Conservation (phyloP, 2,329 filamentous ascomycete genomes). For the Escovopsis sp. region DNA sequence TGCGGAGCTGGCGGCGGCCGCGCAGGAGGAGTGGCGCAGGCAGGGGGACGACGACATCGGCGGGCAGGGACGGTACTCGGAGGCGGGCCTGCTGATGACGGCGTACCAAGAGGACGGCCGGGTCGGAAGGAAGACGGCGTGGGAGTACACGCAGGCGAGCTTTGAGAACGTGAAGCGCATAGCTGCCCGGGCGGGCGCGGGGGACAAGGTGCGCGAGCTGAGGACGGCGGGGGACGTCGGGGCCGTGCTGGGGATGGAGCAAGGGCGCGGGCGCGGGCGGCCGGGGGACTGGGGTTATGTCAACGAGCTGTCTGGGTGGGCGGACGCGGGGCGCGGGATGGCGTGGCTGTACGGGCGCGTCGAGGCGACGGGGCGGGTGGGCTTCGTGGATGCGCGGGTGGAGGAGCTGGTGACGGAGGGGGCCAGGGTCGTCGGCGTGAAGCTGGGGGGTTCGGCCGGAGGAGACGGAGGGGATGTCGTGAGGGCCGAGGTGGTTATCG, state of each 20-base stretch:
- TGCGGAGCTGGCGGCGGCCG: slow-evolving; percentile 54
- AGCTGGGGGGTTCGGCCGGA: slow-evolving; percentile 6
- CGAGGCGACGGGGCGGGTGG: slow-evolving; percentile 38
- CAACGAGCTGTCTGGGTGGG: slow-evolving; percentile 66
- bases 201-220: slow-evolving; percentile 29
- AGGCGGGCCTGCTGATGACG: slow-evolving; percentile 54
- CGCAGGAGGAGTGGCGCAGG: slow-evolving; percentile 55
- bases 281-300: slow-evolving; percentile 56
- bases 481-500: slow-evolving; percentile 56
- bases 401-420: slow-evolving; percentile 25
- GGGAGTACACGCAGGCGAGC: slow-evolving; percentile 45
- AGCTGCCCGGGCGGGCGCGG: slow-evolving; percentile 22
- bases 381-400: slow-evolving; percentile 37
- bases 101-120: slow-evolving; percentile 29
- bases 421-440: slow-evolving; percentile 38
- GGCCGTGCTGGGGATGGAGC: slow-evolving; percentile 2
- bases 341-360: slow-evolving; percentile 43
- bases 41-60: slow-evolving; percentile 40
- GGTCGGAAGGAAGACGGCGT: slow-evolving; percentile 26
- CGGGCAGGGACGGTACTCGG: slow-evolving; percentile 51
- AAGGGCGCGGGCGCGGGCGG: slow-evolving; percentile 29
- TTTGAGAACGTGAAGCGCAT: slow-evolving; percentile 44
- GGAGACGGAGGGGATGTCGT: slow-evolving; percentile 13
- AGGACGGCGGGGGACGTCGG: slow-evolving; percentile 28
- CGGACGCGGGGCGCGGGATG: slow-evolving; percentile 60